Base-by-base conservation (phyloP, 495 filamentous ascomycete species). In the Hapsidospora chrysogenum region DNA sequence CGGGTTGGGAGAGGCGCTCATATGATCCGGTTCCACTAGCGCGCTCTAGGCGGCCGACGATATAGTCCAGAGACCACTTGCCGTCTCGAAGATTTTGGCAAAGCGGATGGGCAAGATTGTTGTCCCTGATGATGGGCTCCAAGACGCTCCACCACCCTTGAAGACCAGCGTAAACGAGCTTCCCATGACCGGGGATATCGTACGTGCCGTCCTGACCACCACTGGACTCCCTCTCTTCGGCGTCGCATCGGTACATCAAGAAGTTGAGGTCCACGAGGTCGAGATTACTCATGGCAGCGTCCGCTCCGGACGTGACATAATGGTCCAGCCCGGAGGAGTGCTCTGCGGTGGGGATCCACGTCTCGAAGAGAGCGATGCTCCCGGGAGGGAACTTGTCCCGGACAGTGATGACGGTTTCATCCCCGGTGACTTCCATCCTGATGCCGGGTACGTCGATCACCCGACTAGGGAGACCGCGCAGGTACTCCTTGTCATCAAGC, bases 81-180 rank as follows among this genome's bases (percentile, higher is more conserved):
- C 92, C 92, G 31, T 92, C 68, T 11, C 92, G 75, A 13, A 99
- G 67, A 52, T 99, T 81, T 43, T 93, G 74, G 50, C 87, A 95
- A 2, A 99, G 61, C 5, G 92, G 80, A 49, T 96, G 92, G 5
- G 80, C 89, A 7, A 99, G 70, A 51, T 99, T 66, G 48, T 99
- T 99, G 39, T 89, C 74, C 26, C 63, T 68, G 55, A 95, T 82
- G 41, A 96, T 74, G 39, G 79, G 64, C 43, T 81, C 78, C 27
- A 99, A 63, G 5, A 92, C 63, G 51, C 85, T 95, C 89, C 86
- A 95, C 89, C 89, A 99, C 10, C 92, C 92, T 52, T 99, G 92
- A 18, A 99, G 68, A 30, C 92, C 92, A 38, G 92, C 86, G 54
- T 99, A 99, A 13, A 95, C 82, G 28, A 94, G 64, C 31, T 79